phyloP scores from a whole-genome alignment of 257 asterid genomes.

The Perilla frutescens region DNA sequence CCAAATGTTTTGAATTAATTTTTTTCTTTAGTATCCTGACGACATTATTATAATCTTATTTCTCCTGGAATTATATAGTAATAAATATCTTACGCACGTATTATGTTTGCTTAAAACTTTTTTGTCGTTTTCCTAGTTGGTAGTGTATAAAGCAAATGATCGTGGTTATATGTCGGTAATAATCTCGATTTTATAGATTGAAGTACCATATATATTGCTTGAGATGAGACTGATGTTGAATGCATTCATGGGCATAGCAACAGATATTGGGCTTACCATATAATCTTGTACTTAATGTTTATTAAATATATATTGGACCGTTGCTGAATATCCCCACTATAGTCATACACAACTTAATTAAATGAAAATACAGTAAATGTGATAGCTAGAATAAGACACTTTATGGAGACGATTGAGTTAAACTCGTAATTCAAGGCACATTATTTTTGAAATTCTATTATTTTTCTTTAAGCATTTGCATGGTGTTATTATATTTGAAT shows the following conservation, averaged over 20 bases:
- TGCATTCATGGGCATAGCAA: neutral
- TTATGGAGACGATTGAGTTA: constrained; percentile 4
- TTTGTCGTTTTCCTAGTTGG: neutral
- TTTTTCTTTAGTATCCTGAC: neutral
- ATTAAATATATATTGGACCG: neutral
- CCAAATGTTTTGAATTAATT: neutral
- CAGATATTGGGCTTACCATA: neutral
- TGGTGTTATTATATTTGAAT: neutral
- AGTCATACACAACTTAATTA: neutral
- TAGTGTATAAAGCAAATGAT: neutral
- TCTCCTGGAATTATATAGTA: neutral
- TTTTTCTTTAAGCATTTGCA: neutral
- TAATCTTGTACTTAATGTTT: neutral
- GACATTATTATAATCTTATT: neutral
- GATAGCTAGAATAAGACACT: neutral
- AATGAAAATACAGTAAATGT: constrained; percentile 7
- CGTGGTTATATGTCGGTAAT: too few species aligned
- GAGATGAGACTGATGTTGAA: neutral
- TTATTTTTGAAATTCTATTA: neutral
- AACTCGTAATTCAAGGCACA: neutral
- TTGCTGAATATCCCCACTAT: neutral
- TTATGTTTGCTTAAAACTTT: neutral
- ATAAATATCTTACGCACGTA: neutral
- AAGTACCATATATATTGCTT: neutral
- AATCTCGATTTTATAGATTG: neutral